Conservation (phyloP, 345 rosid genomes). For the Populus euphratica region DNA sequence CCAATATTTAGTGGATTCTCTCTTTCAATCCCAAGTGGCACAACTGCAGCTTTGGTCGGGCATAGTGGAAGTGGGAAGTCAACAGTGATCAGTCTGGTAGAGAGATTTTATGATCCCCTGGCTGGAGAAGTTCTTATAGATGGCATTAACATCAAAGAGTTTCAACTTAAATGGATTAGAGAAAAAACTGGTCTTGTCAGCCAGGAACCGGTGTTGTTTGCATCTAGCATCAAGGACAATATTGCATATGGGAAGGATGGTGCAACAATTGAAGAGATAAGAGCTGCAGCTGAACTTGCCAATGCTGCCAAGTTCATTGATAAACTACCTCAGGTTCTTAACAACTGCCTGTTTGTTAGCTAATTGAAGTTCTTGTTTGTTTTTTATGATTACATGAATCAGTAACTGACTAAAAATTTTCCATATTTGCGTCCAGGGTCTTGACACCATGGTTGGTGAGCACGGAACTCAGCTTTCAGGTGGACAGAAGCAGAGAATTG, state of each 20-base stretch:
- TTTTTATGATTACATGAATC: background rate
- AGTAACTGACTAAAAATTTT: background rate
- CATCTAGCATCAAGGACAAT: conserved; percentile 39
- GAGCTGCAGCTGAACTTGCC: conserved; percentile 37
- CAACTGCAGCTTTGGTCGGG: conserved; percentile 44
- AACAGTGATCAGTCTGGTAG: conserved; percentile 40
- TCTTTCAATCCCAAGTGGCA: conserved; percentile 30
- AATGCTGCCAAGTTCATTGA: conserved; percentile 45
- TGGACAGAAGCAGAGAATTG: conserved; percentile 81
- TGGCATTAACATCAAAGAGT: conserved; percentile 35
- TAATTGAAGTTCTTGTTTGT: background rate
- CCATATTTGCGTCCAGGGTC: conserved; percentile 36
- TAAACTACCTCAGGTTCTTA: conserved; percentile 35
- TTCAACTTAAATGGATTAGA: conserved; percentile 44
- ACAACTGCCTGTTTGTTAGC: background rate
- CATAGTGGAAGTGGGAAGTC: conserved; percentile 53
- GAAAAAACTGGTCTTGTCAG: conserved; percentile 44
- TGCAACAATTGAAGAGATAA: conserved; percentile 38
- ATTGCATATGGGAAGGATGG: conserved; percentile 44
- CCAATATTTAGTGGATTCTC: conserved; percentile 38
- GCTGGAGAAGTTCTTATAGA: conserved; percentile 44
- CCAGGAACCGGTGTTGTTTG: conserved; percentile 46
- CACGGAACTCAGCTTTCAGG: conserved; percentile 92
- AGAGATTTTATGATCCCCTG: conserved; percentile 46
- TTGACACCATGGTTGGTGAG: conserved; percentile 89